Percentiles rank a stretch among this genome's conserved stretches.
Evolutionary conservation across 2,329 filamentous ascomycete species (phyloP).

Genomic region (Aspergillus ustus): DNA sequence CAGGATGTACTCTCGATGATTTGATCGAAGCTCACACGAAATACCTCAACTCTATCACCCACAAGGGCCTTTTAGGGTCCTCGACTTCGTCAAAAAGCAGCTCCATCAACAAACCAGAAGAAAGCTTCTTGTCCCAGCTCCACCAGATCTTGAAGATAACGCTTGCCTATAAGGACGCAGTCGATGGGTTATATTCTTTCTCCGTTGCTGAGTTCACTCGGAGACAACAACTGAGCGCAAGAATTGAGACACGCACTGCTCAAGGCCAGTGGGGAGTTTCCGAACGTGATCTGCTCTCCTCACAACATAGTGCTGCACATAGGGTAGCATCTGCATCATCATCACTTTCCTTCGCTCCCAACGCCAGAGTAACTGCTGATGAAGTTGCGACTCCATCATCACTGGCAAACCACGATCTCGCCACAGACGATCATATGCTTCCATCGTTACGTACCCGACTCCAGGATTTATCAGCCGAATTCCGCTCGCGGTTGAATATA

Average conservation of each 20-base stretch:
- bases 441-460: conserved; percentile 76
- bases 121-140: conserved; percentile 86
- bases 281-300: conserved; percentile 55
- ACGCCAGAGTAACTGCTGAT: conserved; percentile 27
- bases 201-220: conserved; percentile 92
- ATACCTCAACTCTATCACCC: conserved; percentile 92
- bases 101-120: conserved; percentile 59
- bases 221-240: conserved; percentile 81
- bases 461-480: conserved; percentile 72
- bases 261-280: conserved; percentile 67
- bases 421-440: conserved; percentile 66
- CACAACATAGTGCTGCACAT: conserved; percentile 34
- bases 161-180: conserved; percentile 89
- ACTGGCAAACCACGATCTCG: conserved; percentile 38
- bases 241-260: conserved; percentile 69
- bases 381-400: conserved; percentile 47
- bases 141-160: conserved; percentile 92
- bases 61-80: conserved; percentile 90
- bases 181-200: conserved; percentile 93
- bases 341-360: conserved; percentile 33
- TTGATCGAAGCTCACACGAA: conserved; percentile 88
- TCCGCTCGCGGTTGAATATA: conserved; percentile 76
- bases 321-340: conserved; percentile 31
- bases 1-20: conserved; percentile 90
- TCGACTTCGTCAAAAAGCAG: conserved; percentile 41